A percentile compares a stretch with the other conserved stretches of the same genome.
Evolutionary conservation across 352 stramenopile species (phyloP).

Genomic region (Phytophthora tubulina): DNA sequence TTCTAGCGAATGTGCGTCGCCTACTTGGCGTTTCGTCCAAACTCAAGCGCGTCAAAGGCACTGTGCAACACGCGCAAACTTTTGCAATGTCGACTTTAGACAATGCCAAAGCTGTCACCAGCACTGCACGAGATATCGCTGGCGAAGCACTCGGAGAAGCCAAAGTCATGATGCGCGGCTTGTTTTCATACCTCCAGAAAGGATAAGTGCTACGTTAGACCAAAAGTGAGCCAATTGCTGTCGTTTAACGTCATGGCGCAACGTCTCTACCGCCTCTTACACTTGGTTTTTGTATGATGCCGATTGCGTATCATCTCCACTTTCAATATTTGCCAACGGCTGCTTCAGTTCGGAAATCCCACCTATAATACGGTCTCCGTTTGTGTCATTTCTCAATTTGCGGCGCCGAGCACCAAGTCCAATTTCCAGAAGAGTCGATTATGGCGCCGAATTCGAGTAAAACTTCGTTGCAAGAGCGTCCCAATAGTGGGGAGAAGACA

Average conservation of each 20-base stretch:
- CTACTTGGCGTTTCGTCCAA: constrained; percentile 84
- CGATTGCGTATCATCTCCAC: constrained; percentile 5
- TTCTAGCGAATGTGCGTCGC: constrained; percentile 76
- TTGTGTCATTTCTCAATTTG: constrained; percentile 32
- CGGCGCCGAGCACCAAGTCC: constrained; percentile 16
- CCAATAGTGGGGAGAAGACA: constrained; percentile 21
- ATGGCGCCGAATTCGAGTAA: constrained; percentile 40
- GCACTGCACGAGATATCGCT: constrained; percentile 84
- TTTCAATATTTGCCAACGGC: constrained; percentile 15
- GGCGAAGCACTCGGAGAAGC: constrained; percentile 86
- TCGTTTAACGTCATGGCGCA: neutral
- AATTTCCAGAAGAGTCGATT: no score
- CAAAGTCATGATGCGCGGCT: constrained; percentile 83
- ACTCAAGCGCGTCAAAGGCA: constrained; percentile 90
- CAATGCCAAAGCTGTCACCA: constrained; percentile 87
- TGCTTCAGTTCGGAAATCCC: constrained; percentile 18
- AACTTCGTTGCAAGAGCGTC: constrained; percentile 19
- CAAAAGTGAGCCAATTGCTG: constrained; percentile 13
- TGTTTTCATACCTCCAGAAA: constrained; percentile 78
- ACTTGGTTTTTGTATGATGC: constrained; percentile 16
- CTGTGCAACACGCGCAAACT: constrained; percentile 89
- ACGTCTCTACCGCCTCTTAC: constrained; percentile 15
- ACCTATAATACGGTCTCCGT: neutral
- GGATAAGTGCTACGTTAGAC: constrained; percentile 9
- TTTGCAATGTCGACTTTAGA: constrained; percentile 84